A percentile compares a stretch with the other conserved stretches of the same genome.
phyloP scores from a whole-genome alignment of 2,329 filamentous ascomycete species.

The Neopestalotiopsis clavispora region DNA sequence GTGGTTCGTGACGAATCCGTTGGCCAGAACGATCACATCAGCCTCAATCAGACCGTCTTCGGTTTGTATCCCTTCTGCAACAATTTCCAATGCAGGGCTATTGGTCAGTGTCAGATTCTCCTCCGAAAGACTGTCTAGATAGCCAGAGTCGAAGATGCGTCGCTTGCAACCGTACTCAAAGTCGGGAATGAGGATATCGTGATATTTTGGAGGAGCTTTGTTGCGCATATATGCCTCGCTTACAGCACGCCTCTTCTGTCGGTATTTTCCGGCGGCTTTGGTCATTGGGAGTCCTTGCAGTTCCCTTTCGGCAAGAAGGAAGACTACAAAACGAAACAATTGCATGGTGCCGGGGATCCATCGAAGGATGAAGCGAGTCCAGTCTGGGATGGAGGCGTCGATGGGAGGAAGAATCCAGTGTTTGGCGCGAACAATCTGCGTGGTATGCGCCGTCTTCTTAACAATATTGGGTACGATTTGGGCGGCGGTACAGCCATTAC shows the following conservation, averaged over 20 bases:
- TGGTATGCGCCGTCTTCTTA: conserved; percentile 37
- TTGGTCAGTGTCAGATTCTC: conserved; percentile 53
- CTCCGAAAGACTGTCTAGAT: conserved; percentile 56
- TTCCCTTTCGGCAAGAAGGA: conserved; percentile 39
- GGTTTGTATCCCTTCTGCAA: conserved; percentile 43
- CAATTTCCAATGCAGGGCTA: conserved; percentile 52
- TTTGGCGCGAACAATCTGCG: conserved; percentile 47
- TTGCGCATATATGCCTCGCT: conserved; percentile 48
- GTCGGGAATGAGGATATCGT: conserved; percentile 64
- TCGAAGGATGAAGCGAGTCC: conserved; percentile 41
- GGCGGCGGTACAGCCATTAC: conserved; percentile 41
- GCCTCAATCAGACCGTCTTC: conserved; percentile 49
- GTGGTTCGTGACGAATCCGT: conserved; percentile 61
- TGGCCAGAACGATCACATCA: conserved; percentile 66
- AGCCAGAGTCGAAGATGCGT: conserved; percentile 63
- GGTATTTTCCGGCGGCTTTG: conserved; percentile 39
- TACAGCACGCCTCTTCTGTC: conserved; percentile 40
- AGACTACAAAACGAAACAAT: conserved; percentile 49
- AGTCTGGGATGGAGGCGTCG: conserved; percentile 24
- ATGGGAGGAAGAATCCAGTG: conserved; percentile 47
- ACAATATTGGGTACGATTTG: conserved; percentile 42
- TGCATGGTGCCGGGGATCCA: conserved; percentile 49
- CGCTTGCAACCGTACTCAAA: conserved; percentile 69
- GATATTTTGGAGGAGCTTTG: conserved; percentile 62
- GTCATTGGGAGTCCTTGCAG: conserved; percentile 42